Base-by-base conservation (phyloP, 169 alveolate species). In the Eimeria falciformis region DNA sequence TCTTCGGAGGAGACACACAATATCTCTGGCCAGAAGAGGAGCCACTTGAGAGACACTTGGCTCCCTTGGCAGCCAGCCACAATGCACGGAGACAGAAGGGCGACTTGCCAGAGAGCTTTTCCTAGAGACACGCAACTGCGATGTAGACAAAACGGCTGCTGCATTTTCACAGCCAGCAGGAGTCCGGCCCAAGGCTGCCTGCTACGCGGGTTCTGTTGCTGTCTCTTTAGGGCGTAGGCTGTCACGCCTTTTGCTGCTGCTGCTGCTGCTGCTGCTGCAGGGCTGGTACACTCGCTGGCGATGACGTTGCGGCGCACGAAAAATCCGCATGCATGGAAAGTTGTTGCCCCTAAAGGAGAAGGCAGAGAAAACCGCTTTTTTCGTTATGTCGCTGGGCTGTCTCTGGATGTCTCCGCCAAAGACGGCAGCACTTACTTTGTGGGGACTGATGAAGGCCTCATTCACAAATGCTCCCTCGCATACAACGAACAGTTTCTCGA, bases 401-500 rank as follows among this genome's bases (percentile, higher is more conserved):
- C 98, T 55, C 94, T 98, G 88, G 98, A 97, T 21, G 25, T 75
- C 45, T 58, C 58, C 92, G 96, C 97, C 91, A 97, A 94, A 29
- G 91, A 87, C 25, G 98, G 97, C 78, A 94, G 96, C 65, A 95
- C 97, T 27, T 98, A 98, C 92, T 96, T 96, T 62, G 98, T 97
- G n/a, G 97, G 98, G 6, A 97, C 98, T 0, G 95, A 96, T 82
- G 99, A 97, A 78, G 98, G 98, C 46, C 95, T 98, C 55, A 95
- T 98, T 5, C 98, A 97, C 93, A 96, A 97, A 83, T 98, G 98
- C 93, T 96, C 98, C 43, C 95, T 97, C 29, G 95, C 97, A 66
- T 97, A 98, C 94, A 96, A 97, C 77, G 99, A 97, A 94, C 96
- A 96, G 94, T 97, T 97, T 96, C 92, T 97, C 25, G 98, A 96